These are phyloP conservation scores for Termitomyces bulborhizus DNA, from an alignment of 768 basidiomycete species.

Conservation along the genomic window DNA sequence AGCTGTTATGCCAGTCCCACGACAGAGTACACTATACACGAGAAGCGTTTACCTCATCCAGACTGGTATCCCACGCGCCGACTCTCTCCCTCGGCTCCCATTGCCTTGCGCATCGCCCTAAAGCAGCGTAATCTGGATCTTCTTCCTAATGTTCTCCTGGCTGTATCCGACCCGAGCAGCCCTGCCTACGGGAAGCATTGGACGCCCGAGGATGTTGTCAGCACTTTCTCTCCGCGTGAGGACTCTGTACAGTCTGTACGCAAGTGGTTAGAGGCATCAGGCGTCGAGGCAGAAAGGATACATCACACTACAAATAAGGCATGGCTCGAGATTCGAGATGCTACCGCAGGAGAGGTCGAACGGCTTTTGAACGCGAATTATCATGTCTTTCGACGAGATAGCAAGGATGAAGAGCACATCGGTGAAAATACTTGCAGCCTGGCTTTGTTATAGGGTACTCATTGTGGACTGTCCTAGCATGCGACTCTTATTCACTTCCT, in stretches of 20 bases:
- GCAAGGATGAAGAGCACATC: constrained; percentile 22
- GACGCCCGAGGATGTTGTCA: no score
- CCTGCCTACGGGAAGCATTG: no score
- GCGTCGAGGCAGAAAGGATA: constrained; percentile 19
- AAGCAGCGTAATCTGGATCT: constrained; percentile 25
- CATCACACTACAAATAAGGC: constrained; percentile 16
- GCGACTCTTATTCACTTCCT: constrained; percentile 26
- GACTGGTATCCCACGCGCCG: background rate
- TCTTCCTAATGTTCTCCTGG: constrained; percentile 23
- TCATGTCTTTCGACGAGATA: constrained; percentile 25
- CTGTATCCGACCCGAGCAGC: constrained; percentile 11
- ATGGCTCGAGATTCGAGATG: constrained; percentile 26
- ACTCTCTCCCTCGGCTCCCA: background rate
- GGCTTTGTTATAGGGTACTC: background rate
- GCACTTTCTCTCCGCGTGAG: no score
- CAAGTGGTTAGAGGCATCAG: constrained; percentile 23
- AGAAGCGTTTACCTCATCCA: constrained; percentile 17
- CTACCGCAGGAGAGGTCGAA: constrained; percentile 25
- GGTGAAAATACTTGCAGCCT: constrained; percentile 13
- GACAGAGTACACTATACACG: constrained; percentile 18
- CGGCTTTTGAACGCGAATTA: constrained; percentile 24
- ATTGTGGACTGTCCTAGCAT: constrained; percentile 13
- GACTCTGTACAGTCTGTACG: constrained; percentile 22
- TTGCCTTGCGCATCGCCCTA: constrained; percentile 27
- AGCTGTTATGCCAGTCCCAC: background rate